These are phyloP conservation scores for Suhomyces bokatorum DNA, from an alignment of 1,139 yeast genomes.

Conservation along the genomic window DNA sequence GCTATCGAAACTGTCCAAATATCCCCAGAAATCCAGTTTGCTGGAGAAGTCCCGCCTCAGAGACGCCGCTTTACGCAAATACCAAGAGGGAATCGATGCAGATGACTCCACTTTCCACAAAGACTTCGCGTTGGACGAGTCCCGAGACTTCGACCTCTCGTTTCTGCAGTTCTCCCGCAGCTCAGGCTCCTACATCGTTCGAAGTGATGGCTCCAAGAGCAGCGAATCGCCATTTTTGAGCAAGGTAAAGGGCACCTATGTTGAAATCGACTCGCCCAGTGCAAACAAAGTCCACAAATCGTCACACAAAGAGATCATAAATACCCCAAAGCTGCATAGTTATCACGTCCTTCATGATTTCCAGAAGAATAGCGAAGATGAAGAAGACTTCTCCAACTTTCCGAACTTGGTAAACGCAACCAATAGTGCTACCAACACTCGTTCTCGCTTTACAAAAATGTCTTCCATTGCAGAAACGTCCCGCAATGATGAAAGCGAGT, in stretches of 20 bases:
- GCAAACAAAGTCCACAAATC: neutral
- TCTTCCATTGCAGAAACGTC: slow-evolving; percentile 15
- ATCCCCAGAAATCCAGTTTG: slow-evolving; percentile 10
- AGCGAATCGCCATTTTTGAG: slow-evolving; percentile 30
- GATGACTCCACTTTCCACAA: slow-evolving; percentile 17
- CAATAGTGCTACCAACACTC: neutral
- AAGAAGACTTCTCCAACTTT: neutral
- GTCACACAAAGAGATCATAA: neutral
- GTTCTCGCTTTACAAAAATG: slow-evolving; percentile 7
- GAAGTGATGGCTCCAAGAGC: slow-evolving; percentile 12
- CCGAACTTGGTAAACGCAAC: neutral
- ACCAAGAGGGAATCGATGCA: slow-evolving; percentile 14
- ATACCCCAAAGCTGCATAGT: neutral
- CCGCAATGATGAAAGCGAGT: slow-evolving; percentile 17
- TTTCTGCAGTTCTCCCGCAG: slow-evolving; percentile 40
- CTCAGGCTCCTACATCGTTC: slow-evolving; percentile 26
- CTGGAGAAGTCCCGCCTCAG: slow-evolving; percentile 10
- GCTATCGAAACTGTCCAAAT: neutral
- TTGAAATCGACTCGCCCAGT: slow-evolving; percentile 10
- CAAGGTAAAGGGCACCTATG: slow-evolving; percentile 24
- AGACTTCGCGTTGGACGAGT: slow-evolving; percentile 25
- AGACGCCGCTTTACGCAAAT: slow-evolving; percentile 15
- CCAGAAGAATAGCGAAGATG: neutral
- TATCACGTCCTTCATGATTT: neutral
- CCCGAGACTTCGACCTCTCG: slow-evolving; percentile 32